Conservation (phyloP, 1,284 basidiomycete genomes). For the Leccinum glutinopallens region DNA sequence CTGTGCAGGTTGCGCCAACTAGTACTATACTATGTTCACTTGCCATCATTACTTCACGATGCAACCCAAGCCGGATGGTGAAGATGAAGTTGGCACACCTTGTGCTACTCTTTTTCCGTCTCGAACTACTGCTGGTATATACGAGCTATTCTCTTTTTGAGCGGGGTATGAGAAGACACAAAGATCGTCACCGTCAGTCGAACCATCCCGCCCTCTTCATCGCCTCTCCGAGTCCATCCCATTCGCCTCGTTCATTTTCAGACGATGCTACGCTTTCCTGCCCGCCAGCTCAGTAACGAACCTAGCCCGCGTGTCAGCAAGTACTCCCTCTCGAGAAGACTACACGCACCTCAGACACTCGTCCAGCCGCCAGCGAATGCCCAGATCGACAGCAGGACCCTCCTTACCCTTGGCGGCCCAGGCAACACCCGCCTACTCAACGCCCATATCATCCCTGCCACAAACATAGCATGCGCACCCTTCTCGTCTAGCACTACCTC, state of each 20-base stretch:
- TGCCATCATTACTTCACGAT: too few species aligned
- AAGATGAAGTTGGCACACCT: too few species aligned
- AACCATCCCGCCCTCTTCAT: slow-evolving; percentile 41
- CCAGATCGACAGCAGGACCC: slow-evolving; percentile 48
- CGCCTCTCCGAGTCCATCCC: slow-evolving; percentile 70
- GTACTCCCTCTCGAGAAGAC: too few species aligned
- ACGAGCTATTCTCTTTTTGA: background rate
- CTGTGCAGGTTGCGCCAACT: too few species aligned
- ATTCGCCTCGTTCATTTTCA: slow-evolving; percentile 40
- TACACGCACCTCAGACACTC: slow-evolving; percentile 66
- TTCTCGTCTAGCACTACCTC: slow-evolving; percentile 56
- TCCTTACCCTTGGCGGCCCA: slow-evolving; percentile 45
- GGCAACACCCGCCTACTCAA: slow-evolving; percentile 62
- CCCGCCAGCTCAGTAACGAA: slow-evolving; percentile 80
- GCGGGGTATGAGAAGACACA: background rate
- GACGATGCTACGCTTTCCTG: slow-evolving; percentile 47
- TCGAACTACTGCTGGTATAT: background rate
- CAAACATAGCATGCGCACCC: slow-evolving; percentile 77
- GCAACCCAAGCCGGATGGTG: too few species aligned
- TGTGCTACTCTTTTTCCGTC: too few species aligned
- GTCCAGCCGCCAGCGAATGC: slow-evolving; percentile 67
- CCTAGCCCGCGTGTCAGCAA: slow-evolving; percentile 36
- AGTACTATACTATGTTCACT: too few species aligned
- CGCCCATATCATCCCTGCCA: slow-evolving; percentile 80
- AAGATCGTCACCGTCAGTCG: background rate